Evolutionary conservation across 2,329 filamentous ascomycete genomes (phyloP).

Genomic region (Fusarium falciforme): DNA sequence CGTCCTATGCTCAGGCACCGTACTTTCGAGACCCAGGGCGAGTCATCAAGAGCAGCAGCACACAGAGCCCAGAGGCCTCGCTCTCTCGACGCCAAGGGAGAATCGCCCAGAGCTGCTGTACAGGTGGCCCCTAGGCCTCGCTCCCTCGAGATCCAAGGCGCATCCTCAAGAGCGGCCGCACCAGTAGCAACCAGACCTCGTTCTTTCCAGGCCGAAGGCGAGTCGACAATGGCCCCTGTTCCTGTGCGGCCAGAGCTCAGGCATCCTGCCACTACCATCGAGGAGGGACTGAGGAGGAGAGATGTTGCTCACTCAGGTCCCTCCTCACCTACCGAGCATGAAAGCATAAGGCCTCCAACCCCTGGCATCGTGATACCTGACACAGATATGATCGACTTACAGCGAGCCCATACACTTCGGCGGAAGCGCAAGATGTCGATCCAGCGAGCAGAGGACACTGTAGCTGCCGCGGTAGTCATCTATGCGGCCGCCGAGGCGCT

Average conservation of each 20-base stretch:
- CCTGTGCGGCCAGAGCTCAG: slow-evolving; percentile 28
- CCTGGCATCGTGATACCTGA: slow-evolving; percentile 61
- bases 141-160: slow-evolving; percentile 14
- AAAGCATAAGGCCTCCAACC: slow-evolving; percentile 51
- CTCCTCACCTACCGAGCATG: slow-evolving; percentile 14
- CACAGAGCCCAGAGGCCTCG: slow-evolving; percentile 12
- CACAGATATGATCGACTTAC: slow-evolving; percentile 51
- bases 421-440: slow-evolving; percentile 59
- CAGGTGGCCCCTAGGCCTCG: slow-evolving; percentile 16
- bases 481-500: slow-evolving; percentile 63
- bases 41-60: slow-evolving; percentile 16
- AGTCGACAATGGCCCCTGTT: slow-evolving; percentile 20
- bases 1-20: slow-evolving; percentile 18
- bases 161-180: slow-evolving; percentile 15
- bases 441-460: slow-evolving; percentile 61
- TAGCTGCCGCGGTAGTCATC: slow-evolving; percentile 66
- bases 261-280: slow-evolving; percentile 18
- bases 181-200: slow-evolving; percentile 10
- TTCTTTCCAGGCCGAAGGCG: slow-evolving; percentile 31
- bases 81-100: slow-evolving; percentile 28
- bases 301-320: slow-evolving; percentile 26
- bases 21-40: slow-evolving; percentile 17
- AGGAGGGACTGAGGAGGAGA: slow-evolving; percentile 24
- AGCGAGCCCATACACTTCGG: slow-evolving; percentile 57
- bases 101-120: slow-evolving; percentile 19